Evolutionary conservation across 371 early-diverging fungal species (phyloP).

Genomic region (Sporodiniella umbellata): DNA sequence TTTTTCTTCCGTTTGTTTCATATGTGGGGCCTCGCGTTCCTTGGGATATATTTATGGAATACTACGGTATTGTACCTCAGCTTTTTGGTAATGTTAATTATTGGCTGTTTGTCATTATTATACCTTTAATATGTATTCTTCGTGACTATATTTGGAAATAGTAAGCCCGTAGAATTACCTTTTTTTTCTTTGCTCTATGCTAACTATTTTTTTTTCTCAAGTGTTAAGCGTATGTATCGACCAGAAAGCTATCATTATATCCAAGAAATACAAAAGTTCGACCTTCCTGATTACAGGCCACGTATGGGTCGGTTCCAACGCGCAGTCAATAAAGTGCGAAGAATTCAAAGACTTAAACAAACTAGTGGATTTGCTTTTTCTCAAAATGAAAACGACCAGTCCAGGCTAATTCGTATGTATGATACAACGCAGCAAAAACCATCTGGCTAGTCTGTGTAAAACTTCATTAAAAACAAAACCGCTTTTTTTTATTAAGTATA

Average conservation of each 20-base stretch:
- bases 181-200: background rate
- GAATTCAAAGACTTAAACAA: slow-evolving; percentile 87
- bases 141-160: slow-evolving; percentile 94
- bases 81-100: slow-evolving; percentile 74
- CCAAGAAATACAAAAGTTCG: slow-evolving; percentile 97
- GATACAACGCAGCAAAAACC: slow-evolving; percentile 95
- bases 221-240: slow-evolving; percentile 77
- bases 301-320: slow-evolving; percentile 95
- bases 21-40: slow-evolving; percentile 68
- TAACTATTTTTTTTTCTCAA: slow-evolving; percentile 16
- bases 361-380: slow-evolving; percentile 96
- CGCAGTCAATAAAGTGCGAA: slow-evolving; percentile 94
- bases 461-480: background rate
- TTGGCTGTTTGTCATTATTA: slow-evolving; percentile 82
- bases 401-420: slow-evolving; percentile 89
- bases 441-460: slow-evolving; percentile 44
- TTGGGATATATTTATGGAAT: slow-evolving; percentile 72
- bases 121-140: slow-evolving; percentile 75
- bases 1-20: slow-evolving; percentile 85
- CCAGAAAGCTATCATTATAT: slow-evolving; percentile 89
- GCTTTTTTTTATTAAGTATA: too few species aligned
- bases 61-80: slow-evolving; percentile 70
- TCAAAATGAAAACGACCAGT: slow-evolving; percentile 94
- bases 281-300: slow-evolving; percentile 95
- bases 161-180: slow-evolving; percentile 42